Base-by-base conservation (phyloP, 192 early-diverging fungal genomes). In the Paraglomus occultum region DNA sequence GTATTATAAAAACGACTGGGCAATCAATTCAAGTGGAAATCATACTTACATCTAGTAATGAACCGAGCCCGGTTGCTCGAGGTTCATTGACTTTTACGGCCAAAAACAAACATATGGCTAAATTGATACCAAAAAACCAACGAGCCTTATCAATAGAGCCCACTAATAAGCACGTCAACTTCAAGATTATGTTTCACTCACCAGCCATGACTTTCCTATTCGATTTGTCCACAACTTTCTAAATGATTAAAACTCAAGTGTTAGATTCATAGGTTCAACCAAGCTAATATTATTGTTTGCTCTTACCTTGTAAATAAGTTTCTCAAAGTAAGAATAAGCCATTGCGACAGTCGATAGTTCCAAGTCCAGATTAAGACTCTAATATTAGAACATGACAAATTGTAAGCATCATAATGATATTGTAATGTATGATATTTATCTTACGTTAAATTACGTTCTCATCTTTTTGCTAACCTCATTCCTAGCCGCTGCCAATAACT, bases 311-410 rank as follows among this genome's bases (percentile, higher is more conserved):
- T 93, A 67, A 22, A 95, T 82, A 6, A 99, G 86, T 74, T 97
- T 99, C 74, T 99, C 97, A 79, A 99, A 93, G 75, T 95, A 97
- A 0, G 92, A 95, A 82, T 89, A 95, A 15, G 92, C 89, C 22
- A 84, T 82, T 0, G 97, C 97, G 4, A 95, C 86, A 51, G 88
- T 94, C 1, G 93, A 94, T 22, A 95, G 79, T 76, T 99, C 95
- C 22, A 95, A 79, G 69, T 95, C 90, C 60, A 91, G 78, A 50
- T 84, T 85, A 81, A 1, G 79, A 84, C 17, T 88, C 82, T 23
- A 42, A 45, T 43, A 57, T 23, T 10, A 17, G 11, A 57, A 6
- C 11, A 57, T 17, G 38, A 4, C 11, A 20, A 57, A 57, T 57
- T 23, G 11, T 31, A 11, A 11, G 20, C 17, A 57, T 23, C 14